Evolutionary conservation across 2,329 filamentous ascomycete species (phyloP).

Genomic region (Davidsoniella neocaledoniae): DNA sequence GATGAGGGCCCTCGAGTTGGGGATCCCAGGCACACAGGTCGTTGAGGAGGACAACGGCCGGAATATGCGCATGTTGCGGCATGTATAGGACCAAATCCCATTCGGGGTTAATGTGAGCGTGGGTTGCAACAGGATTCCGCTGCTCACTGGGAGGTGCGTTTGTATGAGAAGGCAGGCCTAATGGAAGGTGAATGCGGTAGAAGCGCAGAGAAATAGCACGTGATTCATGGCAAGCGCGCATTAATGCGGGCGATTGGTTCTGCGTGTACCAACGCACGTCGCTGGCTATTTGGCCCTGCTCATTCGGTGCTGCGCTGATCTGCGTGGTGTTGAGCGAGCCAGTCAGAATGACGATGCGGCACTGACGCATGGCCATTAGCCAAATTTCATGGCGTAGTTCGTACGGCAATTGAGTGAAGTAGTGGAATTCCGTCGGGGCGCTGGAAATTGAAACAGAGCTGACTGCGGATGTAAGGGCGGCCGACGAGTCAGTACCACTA

Average conservation of each 20-base stretch:
- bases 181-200: slow-evolving; percentile 15
- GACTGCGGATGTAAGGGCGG: too few relatives aligned
- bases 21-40: slow-evolving; percentile 14
- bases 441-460: too few relatives aligned
- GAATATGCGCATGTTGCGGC: slow-evolving; percentile 5
- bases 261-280: slow-evolving; percentile 14
- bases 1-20: slow-evolving; percentile 9
- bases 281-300: slow-evolving; percentile 11
- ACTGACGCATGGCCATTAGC: slow-evolving; percentile 13
- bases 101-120: slow-evolving; percentile 14
- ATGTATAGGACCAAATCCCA: slow-evolving; percentile 15
- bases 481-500: too few relatives aligned
- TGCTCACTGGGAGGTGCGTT: background rate
- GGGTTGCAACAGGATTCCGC: slow-evolving; percentile 13
- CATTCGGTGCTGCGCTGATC: slow-evolving; percentile 6
- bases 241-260: slow-evolving; percentile 13
- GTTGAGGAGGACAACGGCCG: slow-evolving; percentile 13
- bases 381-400: slow-evolving; percentile 14
- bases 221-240: slow-evolving; percentile 14
- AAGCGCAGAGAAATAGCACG: slow-evolving; percentile 12
- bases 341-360: slow-evolving; percentile 13
- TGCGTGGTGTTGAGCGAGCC: slow-evolving; percentile 2
- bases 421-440: slow-evolving; percentile 4
- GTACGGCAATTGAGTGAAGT: slow-evolving; percentile 13
- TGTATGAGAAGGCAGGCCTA: slow-evolving; percentile 1